Conservation (phyloP, 495 filamentous ascomycete species). For the Cetradonia linearis region DNA sequence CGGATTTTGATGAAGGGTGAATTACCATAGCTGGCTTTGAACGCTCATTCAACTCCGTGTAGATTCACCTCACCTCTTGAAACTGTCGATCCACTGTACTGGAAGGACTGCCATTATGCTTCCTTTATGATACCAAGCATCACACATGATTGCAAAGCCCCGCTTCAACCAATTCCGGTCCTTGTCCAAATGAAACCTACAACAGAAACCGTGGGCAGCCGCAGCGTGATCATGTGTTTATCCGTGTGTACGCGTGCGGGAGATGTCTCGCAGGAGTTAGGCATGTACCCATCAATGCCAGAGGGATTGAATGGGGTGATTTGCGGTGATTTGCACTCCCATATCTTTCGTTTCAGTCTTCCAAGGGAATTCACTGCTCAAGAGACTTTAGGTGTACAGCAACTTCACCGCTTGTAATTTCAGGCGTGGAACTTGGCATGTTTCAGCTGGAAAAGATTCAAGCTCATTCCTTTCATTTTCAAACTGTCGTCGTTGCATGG, state of each 20-base stretch:
- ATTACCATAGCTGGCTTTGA: background rate
- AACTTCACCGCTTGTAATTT: background rate
- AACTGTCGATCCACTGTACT: background rate
- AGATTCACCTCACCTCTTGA: background rate
- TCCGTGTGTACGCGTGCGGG: background rate
- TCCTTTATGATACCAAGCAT: background rate
- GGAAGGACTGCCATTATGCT: background rate
- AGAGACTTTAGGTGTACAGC: background rate
- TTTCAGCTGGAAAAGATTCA: background rate
- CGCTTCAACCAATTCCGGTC: background rate
- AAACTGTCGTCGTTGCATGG: background rate
- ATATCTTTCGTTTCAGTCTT: background rate
- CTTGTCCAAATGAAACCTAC: background rate
- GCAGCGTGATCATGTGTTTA: constrained; percentile 9
- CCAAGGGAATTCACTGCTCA: background rate
- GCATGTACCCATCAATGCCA: constrained; percentile 4
- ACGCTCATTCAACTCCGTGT: background rate
- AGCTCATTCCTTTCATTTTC: background rate
- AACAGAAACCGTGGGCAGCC: background rate
- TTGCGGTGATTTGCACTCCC: background rate
- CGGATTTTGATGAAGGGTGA: background rate
- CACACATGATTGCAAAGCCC: background rate
- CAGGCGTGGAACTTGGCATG: background rate
- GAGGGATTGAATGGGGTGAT: background rate
- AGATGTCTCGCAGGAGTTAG: background rate